A percentile compares a stretch with the other conserved stretches of the same genome.
These are phyloP conservation scores for Monosporascus sp. DNA, from an alignment of 2,329 filamentous ascomycete genomes.

Conservation along the genomic window DNA sequence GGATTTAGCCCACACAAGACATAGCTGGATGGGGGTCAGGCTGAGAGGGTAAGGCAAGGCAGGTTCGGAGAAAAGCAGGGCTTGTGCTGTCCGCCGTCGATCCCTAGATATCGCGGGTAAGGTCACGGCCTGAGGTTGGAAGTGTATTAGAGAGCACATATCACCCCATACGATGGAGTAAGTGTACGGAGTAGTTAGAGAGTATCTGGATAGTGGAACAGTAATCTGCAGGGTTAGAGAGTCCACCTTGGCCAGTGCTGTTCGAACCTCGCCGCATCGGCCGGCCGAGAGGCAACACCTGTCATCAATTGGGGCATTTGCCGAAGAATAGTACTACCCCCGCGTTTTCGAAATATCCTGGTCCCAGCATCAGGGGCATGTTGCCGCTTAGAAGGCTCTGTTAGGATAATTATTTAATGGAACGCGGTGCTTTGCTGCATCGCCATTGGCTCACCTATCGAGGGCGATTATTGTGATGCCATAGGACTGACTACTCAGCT, in stretches of 20 bases:
- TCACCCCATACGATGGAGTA: background rate
- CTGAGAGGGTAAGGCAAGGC: background rate
- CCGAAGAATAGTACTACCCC: background rate
- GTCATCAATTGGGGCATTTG: background rate
- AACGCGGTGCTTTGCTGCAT: background rate
- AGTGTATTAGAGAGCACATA: background rate
- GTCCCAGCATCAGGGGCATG: background rate
- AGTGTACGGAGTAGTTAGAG: background rate
- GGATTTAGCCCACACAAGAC: background rate
- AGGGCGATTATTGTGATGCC: background rate
- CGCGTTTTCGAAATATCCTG: background rate
- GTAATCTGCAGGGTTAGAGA: background rate
- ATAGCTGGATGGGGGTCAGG: background rate
- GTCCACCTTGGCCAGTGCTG: background rate
- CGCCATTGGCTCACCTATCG: background rate
- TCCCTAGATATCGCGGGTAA: background rate
- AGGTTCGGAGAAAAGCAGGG: background rate
- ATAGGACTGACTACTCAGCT: background rate
- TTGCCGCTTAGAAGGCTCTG: background rate
- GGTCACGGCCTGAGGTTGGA: background rate
- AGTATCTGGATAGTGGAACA: background rate
- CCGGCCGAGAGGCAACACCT: background rate
- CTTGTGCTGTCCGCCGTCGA: background rate
- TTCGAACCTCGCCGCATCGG: background rate
- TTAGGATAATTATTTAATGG: background rate